A percentile compares a stretch with the other conserved stretches of the same genome.
Evolutionary conservation across 306 rosid species (phyloP).

Genomic region (Quercus cerris): DNA sequence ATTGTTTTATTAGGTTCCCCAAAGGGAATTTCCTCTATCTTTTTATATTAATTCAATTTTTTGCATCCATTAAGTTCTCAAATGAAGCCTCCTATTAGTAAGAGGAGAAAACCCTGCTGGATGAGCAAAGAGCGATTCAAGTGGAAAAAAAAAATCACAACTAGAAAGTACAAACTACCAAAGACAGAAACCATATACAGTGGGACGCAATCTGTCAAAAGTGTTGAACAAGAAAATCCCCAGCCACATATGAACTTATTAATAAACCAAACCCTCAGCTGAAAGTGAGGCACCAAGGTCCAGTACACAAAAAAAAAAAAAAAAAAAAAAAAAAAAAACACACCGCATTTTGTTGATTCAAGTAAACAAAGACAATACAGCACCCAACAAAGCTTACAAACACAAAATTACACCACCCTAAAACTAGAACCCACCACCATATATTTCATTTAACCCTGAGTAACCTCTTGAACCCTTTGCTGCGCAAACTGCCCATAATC

Average conservation of each 20-base stretch:
- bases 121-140: not conserved
- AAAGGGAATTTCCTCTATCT: too few relatives aligned
- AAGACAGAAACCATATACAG: too few relatives aligned
- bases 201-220: too few relatives aligned
- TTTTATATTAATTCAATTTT: too few relatives aligned
- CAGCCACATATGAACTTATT: not conserved
- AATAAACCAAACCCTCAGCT: not conserved
- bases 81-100: not conserved
- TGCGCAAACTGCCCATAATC: slow-evolving; percentile 30
- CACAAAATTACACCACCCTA: too few relatives aligned
- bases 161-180: too few relatives aligned
- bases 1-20: too few relatives aligned
- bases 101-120: not conserved
- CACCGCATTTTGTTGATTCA: too few relatives aligned
- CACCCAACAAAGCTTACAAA: not conserved
- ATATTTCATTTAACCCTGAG: slow-evolving; percentile 16
- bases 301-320: not conserved
- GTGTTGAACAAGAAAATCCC: not conserved
- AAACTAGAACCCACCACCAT: not conserved
- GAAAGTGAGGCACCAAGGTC: not conserved
- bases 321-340: too few relatives aligned
- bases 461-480: slow-evolving; percentile 32
- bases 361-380: not conserved
- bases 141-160: too few relatives aligned
- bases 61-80: too few relatives aligned